A percentile compares a stretch with the other conserved stretches of the same genome.
Evolutionary conservation across 371 early-diverging fungal genomes (phyloP).

Genomic region (Haplosporangium sp.): DNA sequence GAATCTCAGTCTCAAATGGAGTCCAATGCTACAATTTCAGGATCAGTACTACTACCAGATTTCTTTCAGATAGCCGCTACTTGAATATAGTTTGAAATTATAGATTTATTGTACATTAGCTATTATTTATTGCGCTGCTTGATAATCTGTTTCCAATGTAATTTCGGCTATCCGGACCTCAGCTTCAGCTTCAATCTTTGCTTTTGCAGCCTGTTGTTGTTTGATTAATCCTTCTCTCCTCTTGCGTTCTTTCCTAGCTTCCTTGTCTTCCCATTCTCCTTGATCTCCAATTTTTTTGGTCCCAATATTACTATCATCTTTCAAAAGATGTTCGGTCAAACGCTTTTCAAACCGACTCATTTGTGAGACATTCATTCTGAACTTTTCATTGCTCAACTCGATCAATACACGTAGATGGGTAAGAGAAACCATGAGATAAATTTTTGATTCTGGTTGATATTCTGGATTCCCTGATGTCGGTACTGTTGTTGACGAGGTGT

Average conservation of each 20-base stretch:
- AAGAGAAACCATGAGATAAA: constrained; percentile 63
- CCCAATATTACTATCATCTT: background rate
- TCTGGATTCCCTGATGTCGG: background rate
- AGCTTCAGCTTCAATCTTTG: constrained; percentile 10
- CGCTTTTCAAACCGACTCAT: constrained; percentile 63
- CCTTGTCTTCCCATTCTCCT: constrained; percentile 64
- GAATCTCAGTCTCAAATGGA: background rate
- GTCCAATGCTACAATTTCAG: background rate
- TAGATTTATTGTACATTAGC: background rate
- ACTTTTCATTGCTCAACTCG: constrained; percentile 66
- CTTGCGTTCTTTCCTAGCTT: constrained; percentile 68
- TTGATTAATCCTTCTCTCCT: constrained; percentile 62
- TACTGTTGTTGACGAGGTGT: constrained; percentile 5
- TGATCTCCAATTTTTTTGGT: constrained; percentile 26
- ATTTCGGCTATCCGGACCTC: background rate
- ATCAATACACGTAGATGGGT: constrained; percentile 60
- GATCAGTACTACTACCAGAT: constrained; percentile 15
- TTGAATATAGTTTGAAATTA: background rate
- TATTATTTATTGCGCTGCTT: background rate
- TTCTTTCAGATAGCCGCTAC: constrained; percentile 26
- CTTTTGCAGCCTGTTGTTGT: constrained; percentile 22
- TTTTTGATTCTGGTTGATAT: constrained; percentile 22
- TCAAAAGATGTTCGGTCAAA: constrained; percentile 44
- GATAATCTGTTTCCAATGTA: background rate
- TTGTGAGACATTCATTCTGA: constrained; percentile 62